These are phyloP conservation scores for Metarhizium rileyi DNA, from an alignment of 2,329 filamentous ascomycete species.

Conservation along the genomic window DNA sequence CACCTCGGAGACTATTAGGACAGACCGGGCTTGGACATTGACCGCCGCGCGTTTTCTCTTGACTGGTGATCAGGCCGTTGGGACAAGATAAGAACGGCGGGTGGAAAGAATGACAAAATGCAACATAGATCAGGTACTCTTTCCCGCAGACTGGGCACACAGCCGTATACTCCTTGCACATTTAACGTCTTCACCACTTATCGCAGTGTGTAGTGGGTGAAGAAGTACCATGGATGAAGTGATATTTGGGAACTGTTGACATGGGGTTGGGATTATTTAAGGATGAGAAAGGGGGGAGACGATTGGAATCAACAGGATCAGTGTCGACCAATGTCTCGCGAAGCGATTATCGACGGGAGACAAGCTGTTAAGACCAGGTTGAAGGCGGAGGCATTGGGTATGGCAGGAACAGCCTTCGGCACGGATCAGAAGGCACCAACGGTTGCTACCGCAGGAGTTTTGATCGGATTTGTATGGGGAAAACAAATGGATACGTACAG, in stretches of 20 bases:
- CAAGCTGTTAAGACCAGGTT: background rate
- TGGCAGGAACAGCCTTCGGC: background rate
- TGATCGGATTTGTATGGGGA: background rate
- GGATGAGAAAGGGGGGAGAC: background rate
- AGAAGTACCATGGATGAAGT: slow-evolving; percentile 2
- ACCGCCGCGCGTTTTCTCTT: slow-evolving; percentile 40
- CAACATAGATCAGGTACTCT: slow-evolving; percentile 47
- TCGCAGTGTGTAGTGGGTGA: background rate
- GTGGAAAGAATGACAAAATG: slow-evolving; percentile 43
- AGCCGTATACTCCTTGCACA: slow-evolving; percentile 49
- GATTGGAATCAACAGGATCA: background rate
- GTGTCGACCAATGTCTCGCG: background rate
- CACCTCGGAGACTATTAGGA: slow-evolving; percentile 47
- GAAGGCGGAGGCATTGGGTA: slow-evolving; percentile 1
- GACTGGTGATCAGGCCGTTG: slow-evolving; percentile 27
- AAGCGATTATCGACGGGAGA: background rate
- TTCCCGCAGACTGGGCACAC: slow-evolving; percentile 51
- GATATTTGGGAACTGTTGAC: background rate
- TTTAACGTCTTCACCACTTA: slow-evolving; percentile 30
- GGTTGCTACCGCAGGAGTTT: slow-evolving; percentile 1
- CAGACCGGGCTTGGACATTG: slow-evolving; percentile 50
- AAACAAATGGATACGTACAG: background rate
- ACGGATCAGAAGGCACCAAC: slow-evolving; percentile 2
- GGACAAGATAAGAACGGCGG: slow-evolving; percentile 39
- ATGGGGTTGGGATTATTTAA: background rate